Evolutionary conservation across 306 rosid species (phyloP).

Genomic region (Ochetophila trinervis): DNA sequence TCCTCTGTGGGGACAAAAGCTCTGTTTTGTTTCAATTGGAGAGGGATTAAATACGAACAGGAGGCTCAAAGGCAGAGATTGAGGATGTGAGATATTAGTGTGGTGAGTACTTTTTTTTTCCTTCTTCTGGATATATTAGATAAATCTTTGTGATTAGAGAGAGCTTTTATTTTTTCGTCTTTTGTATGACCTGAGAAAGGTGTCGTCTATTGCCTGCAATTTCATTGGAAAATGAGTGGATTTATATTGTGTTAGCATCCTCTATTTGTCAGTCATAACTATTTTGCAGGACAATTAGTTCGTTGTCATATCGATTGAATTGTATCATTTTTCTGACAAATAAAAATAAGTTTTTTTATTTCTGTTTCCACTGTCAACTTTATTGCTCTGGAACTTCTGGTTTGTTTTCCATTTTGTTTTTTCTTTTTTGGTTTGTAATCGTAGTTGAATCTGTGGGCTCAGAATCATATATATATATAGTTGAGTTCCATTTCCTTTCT

Average conservation of each 20-base stretch:
- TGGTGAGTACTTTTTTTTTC: slow-evolving; percentile 38
- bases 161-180: slow-evolving; percentile 18
- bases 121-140: slow-evolving; percentile 4
- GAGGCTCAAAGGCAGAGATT: slow-evolving; percentile 2
- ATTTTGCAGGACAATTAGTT: background rate
- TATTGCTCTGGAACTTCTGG: slow-evolving; percentile 18
- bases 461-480: background rate
- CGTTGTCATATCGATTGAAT: background rate
- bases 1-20: slow-evolving; percentile 17
- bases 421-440: background rate
- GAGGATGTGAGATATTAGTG: slow-evolving; percentile 22
- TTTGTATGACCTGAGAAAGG: slow-evolving; percentile 21
- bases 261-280: slow-evolving; percentile 1
- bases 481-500: slow-evolving; percentile 3
- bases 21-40: slow-evolving; percentile 11
- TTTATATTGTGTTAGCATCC: slow-evolving; percentile 6
- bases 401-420: background rate
- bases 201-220: slow-evolving; percentile 39
- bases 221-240: slow-evolving; percentile 22
- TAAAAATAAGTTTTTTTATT: background rate
- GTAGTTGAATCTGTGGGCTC: slow-evolving; percentile 10
- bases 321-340: background rate
- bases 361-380: background rate
- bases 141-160: slow-evolving; percentile 13
- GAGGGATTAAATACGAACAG: background rate